These are phyloP conservation scores for Anthoceros angustus DNA, from an alignment of 225 moss, liverwort and hornwort genomes.

Conservation along the genomic window DNA sequence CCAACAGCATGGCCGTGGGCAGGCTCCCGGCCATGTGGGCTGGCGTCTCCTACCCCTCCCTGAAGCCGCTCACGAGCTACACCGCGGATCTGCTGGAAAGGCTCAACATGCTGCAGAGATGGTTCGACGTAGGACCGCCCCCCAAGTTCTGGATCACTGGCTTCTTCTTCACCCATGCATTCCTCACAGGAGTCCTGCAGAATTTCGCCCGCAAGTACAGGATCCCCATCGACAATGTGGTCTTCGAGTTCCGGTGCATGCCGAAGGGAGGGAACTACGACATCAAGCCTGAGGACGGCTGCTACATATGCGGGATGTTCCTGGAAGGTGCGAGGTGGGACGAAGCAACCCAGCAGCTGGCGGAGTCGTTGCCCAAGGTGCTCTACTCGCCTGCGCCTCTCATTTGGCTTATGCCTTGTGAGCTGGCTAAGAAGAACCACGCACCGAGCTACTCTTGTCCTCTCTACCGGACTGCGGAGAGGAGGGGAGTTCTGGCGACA, in stretches of 20 bases:
- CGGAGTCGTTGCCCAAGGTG: conserved; percentile 46
- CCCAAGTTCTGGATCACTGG: conserved; percentile 55
- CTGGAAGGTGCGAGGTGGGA: conserved; percentile 77
- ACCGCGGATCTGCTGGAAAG: conserved; percentile 37
- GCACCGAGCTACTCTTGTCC: conserved; percentile 57
- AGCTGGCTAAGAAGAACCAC: conserved; percentile 28
- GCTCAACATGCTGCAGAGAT: conserved; percentile 36
- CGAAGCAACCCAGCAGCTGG: conserved; percentile 28
- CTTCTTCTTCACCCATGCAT: conserved; percentile 75
- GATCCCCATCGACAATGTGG: conserved; percentile 53
- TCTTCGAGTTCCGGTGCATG: conserved; percentile 53
- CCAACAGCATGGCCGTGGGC: conserved; percentile 40
- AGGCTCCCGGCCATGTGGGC: conserved; percentile 68
- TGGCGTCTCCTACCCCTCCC: conserved; percentile 44
- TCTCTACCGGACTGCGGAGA: conserved; percentile 47
- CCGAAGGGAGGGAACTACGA: conserved; percentile 28
- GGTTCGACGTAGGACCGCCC: conserved; percentile 59
- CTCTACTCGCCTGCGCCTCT: conserved; percentile 50
- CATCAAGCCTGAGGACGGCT: conserved; percentile 48
- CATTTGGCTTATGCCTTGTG: conserved; percentile 56
- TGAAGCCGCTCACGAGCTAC: conserved; percentile 58
- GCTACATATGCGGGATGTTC: conserved; percentile 60
- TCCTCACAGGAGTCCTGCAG: conserved; percentile 56
- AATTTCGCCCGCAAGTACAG: conserved; percentile 52
- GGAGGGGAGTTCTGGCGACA: conserved; percentile 60